A percentile compares a stretch with the other conserved stretches of the same genome.
phyloP scores from a whole-genome alignment of 169 alveolate species.

The Babesia caballi region DNA sequence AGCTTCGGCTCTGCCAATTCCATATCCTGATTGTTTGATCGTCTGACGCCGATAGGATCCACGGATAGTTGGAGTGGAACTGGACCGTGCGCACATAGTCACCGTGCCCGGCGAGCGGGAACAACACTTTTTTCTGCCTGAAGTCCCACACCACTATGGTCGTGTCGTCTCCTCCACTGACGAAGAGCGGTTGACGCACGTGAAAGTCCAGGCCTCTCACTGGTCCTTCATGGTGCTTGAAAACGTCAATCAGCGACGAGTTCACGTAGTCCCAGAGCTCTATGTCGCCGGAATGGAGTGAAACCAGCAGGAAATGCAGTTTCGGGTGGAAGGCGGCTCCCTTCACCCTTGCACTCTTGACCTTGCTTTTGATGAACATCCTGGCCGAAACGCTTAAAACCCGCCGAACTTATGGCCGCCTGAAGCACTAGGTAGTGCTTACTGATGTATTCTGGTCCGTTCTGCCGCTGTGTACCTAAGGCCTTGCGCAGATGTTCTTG shows the following conservation, averaged over 20 bases:
- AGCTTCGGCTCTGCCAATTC: conserved; percentile 94
- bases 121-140: conserved; percentile 88
- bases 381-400: neutral
- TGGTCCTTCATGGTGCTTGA: conserved; percentile 95
- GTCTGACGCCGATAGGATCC: conserved; percentile 94
- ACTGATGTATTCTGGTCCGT: too few species aligned
- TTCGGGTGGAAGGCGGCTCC: conserved; percentile 94
- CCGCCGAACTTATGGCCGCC: too few species aligned
- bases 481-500: neutral
- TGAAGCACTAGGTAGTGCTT: too few species aligned
- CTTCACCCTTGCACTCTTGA: conserved; percentile 91
- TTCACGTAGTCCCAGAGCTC: conserved; percentile 91
- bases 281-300: conserved; percentile 92
- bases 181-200: conserved; percentile 90
- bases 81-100: conserved; percentile 95
- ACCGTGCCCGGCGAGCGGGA: conserved; percentile 90
- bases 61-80: conserved; percentile 93
- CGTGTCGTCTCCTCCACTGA: conserved; percentile 96
- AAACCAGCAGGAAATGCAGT: conserved; percentile 89
- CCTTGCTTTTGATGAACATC: conserved; percentile 68
- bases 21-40: conserved; percentile 95
- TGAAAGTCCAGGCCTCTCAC: conserved; percentile 94
- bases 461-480: too few species aligned
- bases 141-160: conserved; percentile 92
- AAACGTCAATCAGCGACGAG: conserved; percentile 78